Evolutionary conservation across 768 basidiomycete species (phyloP), one percentile per base, ranked within the genome.

Genomic region (Leccinum pellstonianum): DNA sequence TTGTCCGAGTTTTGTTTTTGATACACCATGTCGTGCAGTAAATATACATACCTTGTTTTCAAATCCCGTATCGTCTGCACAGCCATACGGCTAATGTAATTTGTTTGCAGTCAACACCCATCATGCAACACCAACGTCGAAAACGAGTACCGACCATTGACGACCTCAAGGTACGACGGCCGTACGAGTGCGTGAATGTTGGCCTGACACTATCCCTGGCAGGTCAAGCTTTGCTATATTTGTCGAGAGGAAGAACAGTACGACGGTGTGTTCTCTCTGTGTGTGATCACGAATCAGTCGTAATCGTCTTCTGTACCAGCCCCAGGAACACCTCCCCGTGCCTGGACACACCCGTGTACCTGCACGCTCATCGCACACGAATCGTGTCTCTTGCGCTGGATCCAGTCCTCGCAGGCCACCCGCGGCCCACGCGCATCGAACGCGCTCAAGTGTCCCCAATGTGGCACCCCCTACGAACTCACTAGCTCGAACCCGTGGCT

Each of bases 321-420:
- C 41, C 77, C 76, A 48, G 79, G 79, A 47, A 72, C 77, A 11
- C 82, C 83, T 6, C 81, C 83, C 12, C 76, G 80, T 37, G 70
- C 76, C 56, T 93, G 91, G 90, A 86, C 85, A 0, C 91, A 93
- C 65, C 91, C 91, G 3, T 93, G 91, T 72, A 84, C 76, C 51
- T 93, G 91, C 67, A 91, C 91, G 0, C 81, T 93, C 41, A 77
- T 93, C 43, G 91, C 91, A 3, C 91, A 92, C 72, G 88, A 92
- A 69, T 75, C 83, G 0, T 93, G 91, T 74, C 82, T 93, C 15
- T 79, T 91, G 33, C 83, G 85, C 62, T 93, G 91, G 91, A 90
- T 93, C 41, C 82, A 85, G 60, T 80, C 87, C 17, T 83, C 89
- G 3, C 87, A 92, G 64, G 77, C 80, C 23, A 84, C 77, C 51